Evolutionary conservation across 345 rosid genomes (phyloP).

Genomic region (Orychophragmus violaceus): DNA sequence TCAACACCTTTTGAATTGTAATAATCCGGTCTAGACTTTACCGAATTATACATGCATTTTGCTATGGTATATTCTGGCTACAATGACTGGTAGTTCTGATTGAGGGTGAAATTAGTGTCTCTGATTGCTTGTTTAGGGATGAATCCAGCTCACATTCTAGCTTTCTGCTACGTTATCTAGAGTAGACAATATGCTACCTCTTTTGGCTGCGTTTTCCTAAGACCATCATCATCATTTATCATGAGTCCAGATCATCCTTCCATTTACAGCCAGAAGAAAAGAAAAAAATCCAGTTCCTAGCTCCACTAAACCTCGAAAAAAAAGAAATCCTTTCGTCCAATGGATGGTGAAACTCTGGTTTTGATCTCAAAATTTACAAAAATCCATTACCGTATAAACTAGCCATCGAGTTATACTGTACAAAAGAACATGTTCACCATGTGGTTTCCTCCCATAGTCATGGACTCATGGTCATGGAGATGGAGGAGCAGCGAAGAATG

Average conservation of each 20-base stretch:
- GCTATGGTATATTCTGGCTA: too few species aligned
- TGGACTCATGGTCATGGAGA: constrained; percentile 18
- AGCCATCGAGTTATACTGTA: background rate
- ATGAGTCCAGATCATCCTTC: background rate
- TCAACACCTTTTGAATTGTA: background rate
- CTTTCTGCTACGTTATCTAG: too few species aligned
- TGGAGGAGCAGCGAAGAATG: constrained; percentile 38
- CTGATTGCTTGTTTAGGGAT: too few species aligned
- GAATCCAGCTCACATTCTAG: too few species aligned
- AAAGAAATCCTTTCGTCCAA: too few species aligned
- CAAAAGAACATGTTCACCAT: background rate
- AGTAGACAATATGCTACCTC: too few species aligned
- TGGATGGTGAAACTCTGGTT: background rate
- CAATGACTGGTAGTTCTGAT: too few species aligned
- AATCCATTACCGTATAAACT: background rate
- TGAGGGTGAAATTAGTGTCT: background rate
- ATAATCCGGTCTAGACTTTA: background rate
- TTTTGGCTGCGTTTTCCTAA: too few species aligned
- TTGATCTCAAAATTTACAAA: background rate
- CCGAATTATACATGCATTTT: background rate
- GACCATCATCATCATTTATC: too few species aligned
- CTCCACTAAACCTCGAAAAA: background rate
- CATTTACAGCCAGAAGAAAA: background rate
- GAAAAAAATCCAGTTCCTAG: background rate
- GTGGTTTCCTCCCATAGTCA: background rate